Percentiles rank a stretch among this genome's conserved stretches.
phyloP scores from a whole-genome alignment of 192 early-diverging fungal genomes.

The Coemansia sp. region DNA sequence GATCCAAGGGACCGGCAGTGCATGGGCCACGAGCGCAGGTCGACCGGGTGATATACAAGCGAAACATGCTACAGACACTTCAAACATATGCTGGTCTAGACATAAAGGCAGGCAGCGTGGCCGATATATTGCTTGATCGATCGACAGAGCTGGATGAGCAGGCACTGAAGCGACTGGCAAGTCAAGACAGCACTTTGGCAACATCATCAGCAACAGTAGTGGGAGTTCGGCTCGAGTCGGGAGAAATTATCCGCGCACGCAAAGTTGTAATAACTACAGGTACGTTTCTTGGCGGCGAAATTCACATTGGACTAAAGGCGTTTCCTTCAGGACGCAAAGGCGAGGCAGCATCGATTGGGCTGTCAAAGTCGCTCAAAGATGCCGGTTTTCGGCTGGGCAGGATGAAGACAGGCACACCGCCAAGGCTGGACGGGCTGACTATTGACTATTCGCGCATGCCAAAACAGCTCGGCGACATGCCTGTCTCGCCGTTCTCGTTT shows the following conservation, averaged over 20 bases:
- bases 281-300: conserved; percentile 75
- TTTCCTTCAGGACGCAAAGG: conserved; percentile 73
- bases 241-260: conserved; percentile 65
- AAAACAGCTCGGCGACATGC: conserved; percentile 69
- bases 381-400: conserved; percentile 76
- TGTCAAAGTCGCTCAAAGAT: conserved; percentile 70
- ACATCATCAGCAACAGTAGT: conserved; percentile 2
- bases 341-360: conserved; percentile 70
- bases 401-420: conserved; percentile 87
- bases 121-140: conserved; percentile 66
- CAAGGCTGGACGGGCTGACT: conserved; percentile 70
- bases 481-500: conserved; percentile 75
- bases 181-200: conserved; percentile 24
- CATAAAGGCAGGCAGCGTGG: conserved; percentile 67
- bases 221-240: conserved; percentile 65
- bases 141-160: conserved; percentile 22
- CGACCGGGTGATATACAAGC: conserved; percentile 76
- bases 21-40: conserved; percentile 82
- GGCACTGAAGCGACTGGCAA: conserved; percentile 27
- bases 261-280: conserved; percentile 80
- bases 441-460: conserved; percentile 70
- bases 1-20: conserved; percentile 80
- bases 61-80: conserved; percentile 66
- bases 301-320: conserved; percentile 70
- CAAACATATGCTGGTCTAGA: conserved; percentile 67